These are phyloP conservation scores for Kwoniella botswanensis DNA, from an alignment of 768 basidiomycete species.

Conservation along the genomic window DNA sequence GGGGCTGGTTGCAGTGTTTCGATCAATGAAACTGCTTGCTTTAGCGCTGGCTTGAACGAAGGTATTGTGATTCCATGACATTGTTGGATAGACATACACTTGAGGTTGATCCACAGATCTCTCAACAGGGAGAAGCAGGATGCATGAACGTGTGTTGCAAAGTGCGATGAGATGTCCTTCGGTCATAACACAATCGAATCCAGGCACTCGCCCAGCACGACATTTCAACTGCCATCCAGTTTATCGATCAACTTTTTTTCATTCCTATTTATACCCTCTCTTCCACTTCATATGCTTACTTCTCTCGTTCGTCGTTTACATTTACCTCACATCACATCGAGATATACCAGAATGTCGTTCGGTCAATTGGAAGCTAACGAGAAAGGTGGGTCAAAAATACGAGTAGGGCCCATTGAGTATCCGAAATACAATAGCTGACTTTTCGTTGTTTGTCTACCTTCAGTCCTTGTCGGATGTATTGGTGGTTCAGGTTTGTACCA, in stretches of 20 bases:
- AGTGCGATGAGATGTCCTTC: not conserved
- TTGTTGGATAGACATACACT: no score
- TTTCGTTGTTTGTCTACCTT: not conserved
- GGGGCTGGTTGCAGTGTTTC: no score
- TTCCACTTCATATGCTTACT: not conserved
- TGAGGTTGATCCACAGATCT: not conserved
- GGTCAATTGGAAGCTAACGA: conserved; percentile 20
- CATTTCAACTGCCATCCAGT: not conserved
- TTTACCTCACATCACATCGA: not conserved
- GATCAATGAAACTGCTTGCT: no score
- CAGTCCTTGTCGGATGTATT: conserved; percentile 76
- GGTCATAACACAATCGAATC: not conserved
- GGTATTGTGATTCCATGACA: no score
- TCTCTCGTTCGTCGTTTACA: not conserved
- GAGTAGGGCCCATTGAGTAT: not conserved
- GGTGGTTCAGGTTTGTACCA: conserved; percentile 93
- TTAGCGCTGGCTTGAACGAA: no score
- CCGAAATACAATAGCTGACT: no score
- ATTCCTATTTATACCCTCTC: not conserved
- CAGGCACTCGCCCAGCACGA: conserved; percentile 13
- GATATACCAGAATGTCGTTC: conserved; percentile 13
- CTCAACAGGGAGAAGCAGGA: not conserved
- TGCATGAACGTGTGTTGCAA: conserved; percentile 15
- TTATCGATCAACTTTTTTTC: conserved; percentile 2
- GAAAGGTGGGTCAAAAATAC: conserved; percentile 8